Conservation (phyloP, 148 eudicot genomes). For the Cornus controversa region DNA sequence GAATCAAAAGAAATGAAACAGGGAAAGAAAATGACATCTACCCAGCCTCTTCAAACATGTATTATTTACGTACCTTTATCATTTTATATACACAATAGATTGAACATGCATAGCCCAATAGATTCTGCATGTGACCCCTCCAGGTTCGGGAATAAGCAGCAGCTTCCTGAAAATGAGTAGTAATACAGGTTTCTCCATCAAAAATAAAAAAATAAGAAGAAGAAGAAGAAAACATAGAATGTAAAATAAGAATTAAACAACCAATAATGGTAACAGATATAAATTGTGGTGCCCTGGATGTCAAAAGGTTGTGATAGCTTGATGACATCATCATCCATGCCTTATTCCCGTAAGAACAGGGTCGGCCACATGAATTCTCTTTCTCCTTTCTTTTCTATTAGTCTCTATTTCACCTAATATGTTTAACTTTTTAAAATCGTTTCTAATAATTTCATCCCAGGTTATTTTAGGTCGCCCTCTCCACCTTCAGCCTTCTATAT, state of each 20-base stretch:
- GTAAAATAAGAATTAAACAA: neutral
- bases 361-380: too few species aligned
- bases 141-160: constrained; percentile 98
- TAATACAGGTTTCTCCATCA: neutral
- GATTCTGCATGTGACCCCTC: constrained; percentile 98
- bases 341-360: too few species aligned
- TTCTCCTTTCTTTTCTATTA: too few species aligned
- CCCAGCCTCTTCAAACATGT: neutral
- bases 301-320: neutral
- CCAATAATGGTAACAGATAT: neutral
- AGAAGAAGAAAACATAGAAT: neutral
- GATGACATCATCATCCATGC: too few species aligned
- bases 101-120: constrained; percentile 93
- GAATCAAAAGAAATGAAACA: too few species aligned
- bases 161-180: constrained; percentile 67
- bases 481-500: too few species aligned
- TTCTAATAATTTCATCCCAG: too few species aligned
- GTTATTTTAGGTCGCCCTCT: too few species aligned
- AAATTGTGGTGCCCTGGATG: neutral
- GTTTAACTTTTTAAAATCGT: too few species aligned
- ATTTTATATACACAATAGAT: constrained; percentile 96
- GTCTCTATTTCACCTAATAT: too few species aligned
- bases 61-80: constrained; percentile 60
- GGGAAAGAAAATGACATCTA: neutral
- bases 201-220: neutral